Conservation (phyloP, 1,284 basidiomycete species). For the Puccinia coronata region DNA sequence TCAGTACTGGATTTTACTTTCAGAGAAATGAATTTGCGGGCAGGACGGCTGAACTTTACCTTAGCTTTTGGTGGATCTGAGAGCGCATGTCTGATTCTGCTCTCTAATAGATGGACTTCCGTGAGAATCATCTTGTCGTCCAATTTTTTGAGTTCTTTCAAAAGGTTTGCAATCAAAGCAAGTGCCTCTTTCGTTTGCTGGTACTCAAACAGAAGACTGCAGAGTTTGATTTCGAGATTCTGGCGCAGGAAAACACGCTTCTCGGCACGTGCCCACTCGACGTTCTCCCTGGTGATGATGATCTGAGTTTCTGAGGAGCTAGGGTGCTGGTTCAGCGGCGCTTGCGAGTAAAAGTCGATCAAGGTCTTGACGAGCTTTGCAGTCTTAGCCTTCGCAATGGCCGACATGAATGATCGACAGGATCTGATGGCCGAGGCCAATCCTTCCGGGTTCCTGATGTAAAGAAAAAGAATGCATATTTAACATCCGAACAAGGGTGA, state of each 20-base stretch:
- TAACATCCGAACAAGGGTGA: background rate
- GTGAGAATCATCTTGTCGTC: constrained; percentile 98
- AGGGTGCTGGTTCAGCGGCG: constrained; percentile 28
- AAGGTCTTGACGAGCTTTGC: constrained; percentile 72
- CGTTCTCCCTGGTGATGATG: constrained; percentile 81
- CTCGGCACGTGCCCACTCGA: constrained; percentile 86
- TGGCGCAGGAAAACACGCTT: constrained; percentile 96
- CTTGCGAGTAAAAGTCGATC: constrained; percentile 34
- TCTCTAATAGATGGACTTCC: constrained; percentile 92
- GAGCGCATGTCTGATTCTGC: constrained; percentile 82
- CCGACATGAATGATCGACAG: constrained; percentile 86
- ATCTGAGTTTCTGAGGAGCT: constrained; percentile 69
- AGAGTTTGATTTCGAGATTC: constrained; percentile 85
- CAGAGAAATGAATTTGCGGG: background rate
- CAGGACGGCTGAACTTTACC: constrained; percentile 61
- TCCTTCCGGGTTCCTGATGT: constrained; percentile 73
- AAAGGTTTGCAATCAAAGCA: constrained; percentile 75
- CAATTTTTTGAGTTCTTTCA: constrained; percentile 85
- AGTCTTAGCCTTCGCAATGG: constrained; percentile 96
- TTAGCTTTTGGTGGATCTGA: constrained; percentile 94
- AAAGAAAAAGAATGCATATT: constrained; percentile 2
- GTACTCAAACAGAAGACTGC: constrained; percentile 68
- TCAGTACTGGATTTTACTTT: background rate
- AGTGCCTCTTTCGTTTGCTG: constrained; percentile 65
- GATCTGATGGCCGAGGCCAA: constrained; percentile 83